Evolutionary conservation across 2,329 filamentous ascomycete species (phyloP).

Genomic region (Exophiala calicioides): DNA sequence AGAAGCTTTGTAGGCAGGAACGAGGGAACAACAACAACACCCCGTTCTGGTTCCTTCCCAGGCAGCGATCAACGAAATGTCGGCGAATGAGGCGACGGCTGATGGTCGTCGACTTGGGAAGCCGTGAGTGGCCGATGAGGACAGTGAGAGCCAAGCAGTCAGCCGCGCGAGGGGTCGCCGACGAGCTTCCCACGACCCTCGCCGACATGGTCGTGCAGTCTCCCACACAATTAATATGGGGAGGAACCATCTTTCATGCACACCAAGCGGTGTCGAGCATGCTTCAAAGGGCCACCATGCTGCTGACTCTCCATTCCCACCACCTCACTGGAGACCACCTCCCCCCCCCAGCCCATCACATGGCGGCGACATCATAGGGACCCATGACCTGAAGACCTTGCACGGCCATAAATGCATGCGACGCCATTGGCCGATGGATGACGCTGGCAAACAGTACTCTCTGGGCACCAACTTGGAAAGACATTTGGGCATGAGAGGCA

Average conservation of each 20-base stretch:
- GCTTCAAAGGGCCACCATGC: not conserved
- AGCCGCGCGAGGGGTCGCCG: not conserved
- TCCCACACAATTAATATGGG: constrained; percentile 1
- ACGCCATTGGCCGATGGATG: too few species aligned
- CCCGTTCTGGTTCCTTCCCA: too few species aligned
- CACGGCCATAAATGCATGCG: too few species aligned
- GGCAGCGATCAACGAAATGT: not conserved
- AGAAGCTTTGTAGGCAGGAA: constrained; percentile 21
- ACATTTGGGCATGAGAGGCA: too few species aligned
- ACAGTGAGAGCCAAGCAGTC: not conserved
- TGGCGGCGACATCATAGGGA: too few species aligned
- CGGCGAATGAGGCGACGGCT: not conserved
- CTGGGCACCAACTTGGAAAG: too few species aligned
- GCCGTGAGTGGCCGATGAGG: constrained; percentile 6
- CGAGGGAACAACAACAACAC: not conserved
- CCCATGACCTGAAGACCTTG: too few species aligned
- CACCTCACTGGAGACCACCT: too few species aligned
- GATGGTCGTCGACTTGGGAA: not conserved
- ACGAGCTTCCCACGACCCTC: too few species aligned
- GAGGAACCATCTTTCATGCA: not conserved
- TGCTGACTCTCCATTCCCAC: too few species aligned
- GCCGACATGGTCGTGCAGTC: not conserved
- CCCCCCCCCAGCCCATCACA: too few species aligned
- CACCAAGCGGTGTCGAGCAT: not conserved
- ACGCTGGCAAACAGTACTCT: too few species aligned